Base-by-base conservation (phyloP, 768 basidiomycete species). In the Pilatotrama ljubarskyi region DNA sequence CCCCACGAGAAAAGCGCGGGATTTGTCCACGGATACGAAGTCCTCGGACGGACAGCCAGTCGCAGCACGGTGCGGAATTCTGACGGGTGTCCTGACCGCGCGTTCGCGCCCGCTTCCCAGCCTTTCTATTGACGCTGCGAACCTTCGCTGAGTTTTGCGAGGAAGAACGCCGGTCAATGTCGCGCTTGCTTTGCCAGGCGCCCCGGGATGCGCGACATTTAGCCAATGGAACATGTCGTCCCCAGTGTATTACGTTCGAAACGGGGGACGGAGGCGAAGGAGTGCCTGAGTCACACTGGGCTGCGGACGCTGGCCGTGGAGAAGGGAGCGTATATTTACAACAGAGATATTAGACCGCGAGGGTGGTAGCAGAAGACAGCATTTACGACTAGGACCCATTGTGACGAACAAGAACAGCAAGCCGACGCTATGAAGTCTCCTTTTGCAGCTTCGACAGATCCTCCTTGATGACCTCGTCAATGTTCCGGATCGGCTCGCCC, bases 401-500 rank as follows among this genome's bases (percentile, higher is more conserved):
- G 46, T 42, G 38, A 20, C 48, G 35, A 49, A 32, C 41, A 36
- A 36, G 20, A 50, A 40, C 44, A 37, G 13, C 47, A n/a, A 37
- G 42, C 57, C 32, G 47, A 35, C 48, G 58, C 64, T 66, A 65
- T 64, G 66, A 56, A 3, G 51, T 29, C 25, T 59, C 52, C 52
- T 64, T 64, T 40, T 67, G 58, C 59, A 70, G 61, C 35, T 63
- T 64, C 52, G 69, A 65, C 35, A 72, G 64, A 58, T 87, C 83
- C 55, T 84, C 84, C 55, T 84, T 78, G 64, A 90, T 70, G 50
- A 86, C 82, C 68, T 91, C 87, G 64, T 82, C 76, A 64, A 90
- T 81, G 58, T 77, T 81, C 58, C 88, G 85, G 74, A 93, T 90
- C 52, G 82, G 79, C 72, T 96, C 87, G 38, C 95, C 95, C 58